Evolutionary conservation across 2,329 filamentous ascomycete species (phyloP).

Genomic region (Monilinia aucupariae): DNA sequence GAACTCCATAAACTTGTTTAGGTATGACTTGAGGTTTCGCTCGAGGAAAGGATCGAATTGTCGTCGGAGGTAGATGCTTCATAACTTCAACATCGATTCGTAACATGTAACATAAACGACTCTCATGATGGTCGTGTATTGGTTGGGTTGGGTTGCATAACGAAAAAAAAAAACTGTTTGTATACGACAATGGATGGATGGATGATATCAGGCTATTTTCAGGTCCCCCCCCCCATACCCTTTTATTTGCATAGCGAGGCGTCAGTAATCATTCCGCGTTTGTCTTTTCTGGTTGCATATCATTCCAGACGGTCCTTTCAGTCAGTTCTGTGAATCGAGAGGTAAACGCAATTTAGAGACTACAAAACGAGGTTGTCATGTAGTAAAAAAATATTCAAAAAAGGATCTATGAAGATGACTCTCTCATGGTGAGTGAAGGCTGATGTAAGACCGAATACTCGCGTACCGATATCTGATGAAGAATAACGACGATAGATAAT

Average conservation of each 20-base stretch:
- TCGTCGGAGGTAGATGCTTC: conserved; percentile 6
- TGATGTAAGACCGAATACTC: not conserved
- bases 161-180: conserved; percentile 17
- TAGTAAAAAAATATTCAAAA: conserved; percentile 5
- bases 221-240: conserved; percentile 23
- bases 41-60: conserved; percentile 10
- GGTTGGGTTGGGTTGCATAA: conserved; percentile 10
- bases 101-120: conserved; percentile 8
- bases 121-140: conserved; percentile 4
- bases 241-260: conserved; percentile 29
- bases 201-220: conserved; percentile 20
- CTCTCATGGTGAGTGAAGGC: not conserved
- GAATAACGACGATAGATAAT: not conserved
- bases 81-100: not conserved
- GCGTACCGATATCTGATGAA: not conserved
- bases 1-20: conserved; percentile 44
- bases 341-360: conserved; percentile 1
- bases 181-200: conserved; percentile 23
- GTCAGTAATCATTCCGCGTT: conserved; percentile 19
- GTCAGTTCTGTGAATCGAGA: not conserved
- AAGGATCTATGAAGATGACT: not conserved
- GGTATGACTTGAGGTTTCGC: conserved; percentile 22
- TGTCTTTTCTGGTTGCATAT: conserved; percentile 7
- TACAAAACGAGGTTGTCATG: not conserved
- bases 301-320: not conserved